A percentile compares a stretch with the other conserved stretches of the same genome.
Conservation (phyloP, 192 early-diverging fungal species). For the Coemansia umbellata region DNA sequence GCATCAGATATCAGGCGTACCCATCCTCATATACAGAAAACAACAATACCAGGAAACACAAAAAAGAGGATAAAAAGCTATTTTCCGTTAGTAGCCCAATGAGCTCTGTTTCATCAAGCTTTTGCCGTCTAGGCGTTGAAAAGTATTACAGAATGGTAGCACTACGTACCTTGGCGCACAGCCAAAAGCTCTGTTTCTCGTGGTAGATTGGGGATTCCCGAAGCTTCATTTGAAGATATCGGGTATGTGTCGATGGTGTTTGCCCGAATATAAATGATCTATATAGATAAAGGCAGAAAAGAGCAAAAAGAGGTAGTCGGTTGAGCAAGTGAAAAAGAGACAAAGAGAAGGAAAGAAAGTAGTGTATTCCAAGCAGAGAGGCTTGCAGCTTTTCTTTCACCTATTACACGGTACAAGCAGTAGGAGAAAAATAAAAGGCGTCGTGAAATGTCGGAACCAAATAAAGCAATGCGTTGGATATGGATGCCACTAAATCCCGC, state of each 20-base stretch:
- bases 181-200: slow-evolving; percentile 50
- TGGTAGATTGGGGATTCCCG: slow-evolving; percentile 50
- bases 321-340: not conserved
- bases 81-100: slow-evolving; percentile 3
- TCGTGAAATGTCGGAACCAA: too few species aligned
- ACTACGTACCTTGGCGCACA: slow-evolving; percentile 49
- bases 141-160: not conserved
- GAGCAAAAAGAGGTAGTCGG: not conserved
- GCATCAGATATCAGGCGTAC: too few species aligned
- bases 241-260: not conserved
- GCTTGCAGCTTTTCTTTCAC: too few species aligned
- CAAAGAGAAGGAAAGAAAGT: not conserved
- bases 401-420: not conserved
- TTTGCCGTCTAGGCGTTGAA: too few species aligned
- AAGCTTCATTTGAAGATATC: slow-evolving; percentile 32
- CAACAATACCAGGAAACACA: too few species aligned
- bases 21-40: too few species aligned
- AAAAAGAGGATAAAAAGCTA: too few species aligned
- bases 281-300: not conserved
- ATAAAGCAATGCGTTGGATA: too few species aligned
- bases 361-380: not conserved
- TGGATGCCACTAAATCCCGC: too few species aligned
- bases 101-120: not conserved
- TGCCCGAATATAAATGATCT: slow-evolving; percentile 1
- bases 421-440: too few species aligned